phyloP scores from a whole-genome alignment of 192 early-diverging fungal genomes.

The Coemansia sp. region DNA sequence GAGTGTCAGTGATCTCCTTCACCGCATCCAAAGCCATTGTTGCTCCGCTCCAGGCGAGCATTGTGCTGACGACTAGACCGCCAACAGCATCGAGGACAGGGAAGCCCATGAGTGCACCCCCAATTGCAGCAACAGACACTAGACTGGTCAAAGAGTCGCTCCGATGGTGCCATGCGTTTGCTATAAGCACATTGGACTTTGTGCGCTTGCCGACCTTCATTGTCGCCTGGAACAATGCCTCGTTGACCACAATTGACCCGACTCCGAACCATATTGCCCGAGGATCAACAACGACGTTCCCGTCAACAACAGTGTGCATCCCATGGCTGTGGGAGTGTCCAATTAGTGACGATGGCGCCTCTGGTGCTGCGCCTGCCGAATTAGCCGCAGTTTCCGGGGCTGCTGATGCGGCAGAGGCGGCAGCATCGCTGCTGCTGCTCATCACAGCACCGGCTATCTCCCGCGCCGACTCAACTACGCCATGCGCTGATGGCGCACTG shows the following conservation, averaged over 20 bases:
- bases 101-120: slow-evolving; percentile 69
- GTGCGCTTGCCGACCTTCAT: slow-evolving; percentile 64
- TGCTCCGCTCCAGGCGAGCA: slow-evolving; percentile 67
- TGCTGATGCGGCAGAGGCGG: neutral
- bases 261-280: slow-evolving; percentile 73
- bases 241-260: slow-evolving; percentile 71
- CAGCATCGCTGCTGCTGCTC: slow-evolving; percentile 8
- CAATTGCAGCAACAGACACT: slow-evolving; percentile 74
- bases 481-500: slow-evolving; percentile 9
- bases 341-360: slow-evolving; percentile 27
- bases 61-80: slow-evolving; percentile 70
- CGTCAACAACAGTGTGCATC: slow-evolving; percentile 29
- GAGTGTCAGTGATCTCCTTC: slow-evolving; percentile 58
- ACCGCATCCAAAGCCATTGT: slow-evolving; percentile 57
- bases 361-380: slow-evolving; percentile 11
- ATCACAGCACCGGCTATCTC: slow-evolving; percentile 12
- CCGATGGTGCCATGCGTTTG: slow-evolving; percentile 90
- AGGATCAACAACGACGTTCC: slow-evolving; percentile 53
- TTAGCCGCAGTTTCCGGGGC: neutral
- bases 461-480: slow-evolving; percentile 15
- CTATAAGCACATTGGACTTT: slow-evolving; percentile 71
- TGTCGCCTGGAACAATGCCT: slow-evolving; percentile 72
- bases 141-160: slow-evolving; percentile 72
- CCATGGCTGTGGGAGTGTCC: slow-evolving; percentile 35
- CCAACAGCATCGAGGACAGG: slow-evolving; percentile 75